A percentile compares a stretch with the other conserved stretches of the same genome.
Evolutionary conservation across 2,329 filamentous ascomycete genomes (phyloP).

Genomic region (Paecilomyces niveus): DNA sequence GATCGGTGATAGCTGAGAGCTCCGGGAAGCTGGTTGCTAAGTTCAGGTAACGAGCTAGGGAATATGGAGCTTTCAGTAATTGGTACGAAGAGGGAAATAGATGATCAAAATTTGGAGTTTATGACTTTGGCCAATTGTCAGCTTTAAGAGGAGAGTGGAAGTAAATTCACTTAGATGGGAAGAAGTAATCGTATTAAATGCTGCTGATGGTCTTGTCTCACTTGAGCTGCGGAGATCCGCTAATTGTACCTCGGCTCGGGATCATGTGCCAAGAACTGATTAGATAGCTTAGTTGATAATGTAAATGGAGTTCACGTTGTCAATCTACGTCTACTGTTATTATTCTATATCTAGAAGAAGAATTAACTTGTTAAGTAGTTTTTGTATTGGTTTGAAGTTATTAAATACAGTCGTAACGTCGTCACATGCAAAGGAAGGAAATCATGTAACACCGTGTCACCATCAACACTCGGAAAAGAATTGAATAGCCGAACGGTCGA

Average conservation of each 20-base stretch:
- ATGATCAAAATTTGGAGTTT: too few species aligned
- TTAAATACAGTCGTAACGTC: background rate
- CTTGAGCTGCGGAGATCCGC: background rate
- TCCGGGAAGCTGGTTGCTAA: too few species aligned
- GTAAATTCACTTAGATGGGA: too few species aligned
- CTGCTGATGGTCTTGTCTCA: background rate
- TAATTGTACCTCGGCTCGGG: conserved; percentile 2
- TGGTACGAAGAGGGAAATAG: too few species aligned
- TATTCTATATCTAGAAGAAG: too few species aligned
- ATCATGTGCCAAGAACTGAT: background rate
- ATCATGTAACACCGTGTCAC: background rate
- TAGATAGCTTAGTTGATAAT: background rate
- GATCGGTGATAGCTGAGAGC: too few species aligned
- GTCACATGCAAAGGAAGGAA: background rate
- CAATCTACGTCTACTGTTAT: too few species aligned
- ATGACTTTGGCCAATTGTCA: too few species aligned
- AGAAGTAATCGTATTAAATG: background rate
- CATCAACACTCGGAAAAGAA: background rate
- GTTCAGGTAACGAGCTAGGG: too few species aligned
- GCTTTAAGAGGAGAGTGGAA: too few species aligned
- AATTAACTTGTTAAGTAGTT: background rate
- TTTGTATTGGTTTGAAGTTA: background rate
- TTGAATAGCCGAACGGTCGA: background rate
- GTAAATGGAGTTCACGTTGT: too few species aligned
- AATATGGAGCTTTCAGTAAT: too few species aligned